Evolutionary conservation across 495 filamentous ascomycete genomes (phyloP), one percentile per base, ranked within the genome.

Genomic region (Pyrenula massariospora): DNA sequence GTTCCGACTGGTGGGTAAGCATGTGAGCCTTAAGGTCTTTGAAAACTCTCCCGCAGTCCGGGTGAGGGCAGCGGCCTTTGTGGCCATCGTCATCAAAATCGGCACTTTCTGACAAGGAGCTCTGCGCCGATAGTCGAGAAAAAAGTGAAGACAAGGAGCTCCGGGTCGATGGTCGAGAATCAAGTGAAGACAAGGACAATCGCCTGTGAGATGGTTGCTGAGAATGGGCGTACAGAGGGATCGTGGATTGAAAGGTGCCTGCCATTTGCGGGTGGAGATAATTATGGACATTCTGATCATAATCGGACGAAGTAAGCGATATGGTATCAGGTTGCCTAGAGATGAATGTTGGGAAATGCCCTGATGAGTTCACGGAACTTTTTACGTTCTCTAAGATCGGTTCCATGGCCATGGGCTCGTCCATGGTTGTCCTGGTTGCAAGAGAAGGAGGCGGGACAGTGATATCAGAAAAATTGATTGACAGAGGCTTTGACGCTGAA

Each of bases 21-120:
- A 95, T 91, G 68, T 99, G 93, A 5, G 93, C 91, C 62, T 92
- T 93, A 54, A 95, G 71, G 61, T 96, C 91, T 64, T 94, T 94
- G 79, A 95, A 95, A 15, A 88, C 77, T 55, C 88, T 84, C 15
- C 90, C 89, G 59, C 91, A 96, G 22, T 93, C 89, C 0, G 86
- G 83, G 62, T 87, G 80, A 15, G 88, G 87, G 71, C 91, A 96
- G 50, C 86, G 80, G 50, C 85, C 84, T 64, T 85, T 84, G 50
- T 52, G 5, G 54, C 77, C 78, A 48, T 85, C 84, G 20, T 89
- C 87, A 47, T 87, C 81, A 47, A 71, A 62, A 50, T 83, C 76
- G 48, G 74, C 59, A 65, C 68, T 74, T 58, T 71, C 77, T 24
- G 79, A 77, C n/a, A 73, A 70, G 1, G 76, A 72, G 54, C 80